phyloP scores from a whole-genome alignment of 352 stramenopile species.

The Phytophthora ohioensis region DNA sequence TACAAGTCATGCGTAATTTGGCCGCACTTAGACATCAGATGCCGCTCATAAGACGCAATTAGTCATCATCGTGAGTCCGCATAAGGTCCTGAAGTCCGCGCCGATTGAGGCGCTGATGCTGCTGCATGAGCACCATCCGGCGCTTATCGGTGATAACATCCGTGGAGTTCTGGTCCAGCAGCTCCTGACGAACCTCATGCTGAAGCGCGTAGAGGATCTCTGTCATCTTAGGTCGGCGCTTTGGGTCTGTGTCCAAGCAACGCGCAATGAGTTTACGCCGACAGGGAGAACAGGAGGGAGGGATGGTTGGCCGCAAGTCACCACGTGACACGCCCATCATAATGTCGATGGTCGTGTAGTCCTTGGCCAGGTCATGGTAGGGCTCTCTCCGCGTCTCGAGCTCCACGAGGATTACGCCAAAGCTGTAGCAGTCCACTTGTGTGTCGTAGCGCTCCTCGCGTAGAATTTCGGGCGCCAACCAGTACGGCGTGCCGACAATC shows the following conservation, averaged over 20 bases:
- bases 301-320: conserved; percentile 71
- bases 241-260: conserved; percentile 71
- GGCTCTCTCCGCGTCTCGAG: conserved; percentile 80
- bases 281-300: conserved; percentile 58
- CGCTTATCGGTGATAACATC: conserved; percentile 68
- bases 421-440: conserved; percentile 90
- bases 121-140: conserved; percentile 76
- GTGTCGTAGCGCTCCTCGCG: conserved; percentile 84
- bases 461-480: conserved; percentile 87
- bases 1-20: conserved; percentile 10
- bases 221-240: conserved; percentile 74
- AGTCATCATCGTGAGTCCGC: conserved; percentile 29
- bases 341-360: conserved; percentile 80
- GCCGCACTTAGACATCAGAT: neutral
- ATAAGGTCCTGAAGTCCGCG: conserved; percentile 72
- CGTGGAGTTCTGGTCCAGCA: conserved; percentile 74
- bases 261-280: conserved; percentile 73
- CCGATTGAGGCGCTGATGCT: conserved; percentile 81
- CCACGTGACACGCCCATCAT: conserved; percentile 80
- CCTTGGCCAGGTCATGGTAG: conserved; percentile 68
- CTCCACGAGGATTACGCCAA: conserved; percentile 88
- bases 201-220: conserved; percentile 79
- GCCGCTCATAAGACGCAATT: conserved; percentile 12
- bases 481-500: conserved; percentile 87
- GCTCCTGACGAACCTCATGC: conserved; percentile 80